phyloP scores from a whole-genome alignment of 192 early-diverging fungal species.

The Allomyces macrogynus region DNA sequence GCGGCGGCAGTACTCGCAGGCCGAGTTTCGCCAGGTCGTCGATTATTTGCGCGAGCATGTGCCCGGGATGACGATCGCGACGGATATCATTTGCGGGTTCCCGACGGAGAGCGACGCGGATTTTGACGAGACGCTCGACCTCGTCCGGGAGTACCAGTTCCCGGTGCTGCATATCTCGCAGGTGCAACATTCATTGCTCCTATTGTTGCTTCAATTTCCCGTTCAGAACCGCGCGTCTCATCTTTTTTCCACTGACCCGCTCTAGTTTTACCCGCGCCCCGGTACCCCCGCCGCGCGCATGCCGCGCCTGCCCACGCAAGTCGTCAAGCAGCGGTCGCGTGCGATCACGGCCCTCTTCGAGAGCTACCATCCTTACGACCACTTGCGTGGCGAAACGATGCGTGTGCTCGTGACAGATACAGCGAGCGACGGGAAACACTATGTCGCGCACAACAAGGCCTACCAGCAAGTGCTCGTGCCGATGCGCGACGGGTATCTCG shows the following conservation, averaged over 20 bases:
- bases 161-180: conserved; percentile 33
- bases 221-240: too few species aligned
- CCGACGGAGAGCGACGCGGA: conserved; percentile 30
- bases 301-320: conserved; percentile 14
- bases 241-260: too few species aligned
- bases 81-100: conserved; percentile 37
- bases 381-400: conserved; percentile 6
- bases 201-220: too few species aligned
- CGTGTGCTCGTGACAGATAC: conserved; percentile 25
- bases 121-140: conserved; percentile 23
- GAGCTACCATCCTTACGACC: conserved; percentile 14
- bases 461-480: conserved; percentile 29
- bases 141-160: conserved; percentile 19
- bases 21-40: conserved; percentile 22
- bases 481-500: neutral
- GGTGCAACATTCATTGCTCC: too few species aligned
- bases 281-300: conserved; percentile 37
- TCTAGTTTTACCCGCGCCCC: conserved; percentile 34
- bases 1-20: conserved; percentile 22
- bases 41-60: conserved; percentile 13
- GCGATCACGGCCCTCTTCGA: conserved; percentile 21
- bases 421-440: conserved; percentile 19
- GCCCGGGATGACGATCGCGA: conserved; percentile 22
- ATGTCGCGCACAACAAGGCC: conserved; percentile 28
- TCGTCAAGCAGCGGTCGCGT: conserved; percentile 26